Conservation (phyloP, 768 basidiomycete species). For the Hortiboletus campestris region DNA sequence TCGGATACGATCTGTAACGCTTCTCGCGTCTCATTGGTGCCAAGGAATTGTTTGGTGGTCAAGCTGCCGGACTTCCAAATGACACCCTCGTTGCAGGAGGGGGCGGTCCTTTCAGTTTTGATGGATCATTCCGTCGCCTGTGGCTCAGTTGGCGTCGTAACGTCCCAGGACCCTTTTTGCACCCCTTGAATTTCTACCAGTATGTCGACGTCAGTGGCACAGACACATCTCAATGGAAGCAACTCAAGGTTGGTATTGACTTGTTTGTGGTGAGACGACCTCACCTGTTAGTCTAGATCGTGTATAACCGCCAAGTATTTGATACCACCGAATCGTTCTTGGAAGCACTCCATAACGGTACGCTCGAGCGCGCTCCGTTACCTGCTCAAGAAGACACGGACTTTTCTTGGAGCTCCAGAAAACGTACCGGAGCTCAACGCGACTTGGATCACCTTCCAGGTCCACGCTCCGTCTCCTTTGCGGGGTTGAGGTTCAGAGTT, state of each 20-base stretch:
- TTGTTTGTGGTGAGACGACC: not conserved
- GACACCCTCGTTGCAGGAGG: conserved; percentile 49
- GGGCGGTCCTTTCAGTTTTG: conserved; percentile 54
- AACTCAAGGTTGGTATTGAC: conserved; percentile 41
- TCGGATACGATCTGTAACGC: not conserved
- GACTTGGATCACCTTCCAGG: conserved; percentile 67
- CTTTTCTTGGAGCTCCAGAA: conserved; percentile 46
- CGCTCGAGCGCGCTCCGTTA: conserved; percentile 40
- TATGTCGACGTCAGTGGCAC: conserved; percentile 58
- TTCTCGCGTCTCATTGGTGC: not conserved
- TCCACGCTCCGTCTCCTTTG: conserved; percentile 60
- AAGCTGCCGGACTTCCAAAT: conserved; percentile 41
- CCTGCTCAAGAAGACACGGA: conserved; percentile 33
- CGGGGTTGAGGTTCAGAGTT: conserved; percentile 56
- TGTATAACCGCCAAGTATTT: conserved; percentile 63
- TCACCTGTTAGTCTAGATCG: conserved; percentile 34
- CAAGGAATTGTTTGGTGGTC: conserved; percentile 51
- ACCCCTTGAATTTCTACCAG: conserved; percentile 53
- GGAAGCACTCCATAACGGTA: conserved; percentile 51
- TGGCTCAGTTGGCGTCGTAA: conserved; percentile 54
- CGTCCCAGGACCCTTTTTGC: conserved; percentile 50
- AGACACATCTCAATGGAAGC: conserved; percentile 49
- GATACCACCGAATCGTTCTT: conserved; percentile 46
- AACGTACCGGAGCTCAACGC: conserved; percentile 38
- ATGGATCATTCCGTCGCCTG: conserved; percentile 55